These are phyloP conservation scores for Gleditsia sinensis DNA, from an alignment of 306 rosid genomes.

Conservation along the genomic window DNA sequence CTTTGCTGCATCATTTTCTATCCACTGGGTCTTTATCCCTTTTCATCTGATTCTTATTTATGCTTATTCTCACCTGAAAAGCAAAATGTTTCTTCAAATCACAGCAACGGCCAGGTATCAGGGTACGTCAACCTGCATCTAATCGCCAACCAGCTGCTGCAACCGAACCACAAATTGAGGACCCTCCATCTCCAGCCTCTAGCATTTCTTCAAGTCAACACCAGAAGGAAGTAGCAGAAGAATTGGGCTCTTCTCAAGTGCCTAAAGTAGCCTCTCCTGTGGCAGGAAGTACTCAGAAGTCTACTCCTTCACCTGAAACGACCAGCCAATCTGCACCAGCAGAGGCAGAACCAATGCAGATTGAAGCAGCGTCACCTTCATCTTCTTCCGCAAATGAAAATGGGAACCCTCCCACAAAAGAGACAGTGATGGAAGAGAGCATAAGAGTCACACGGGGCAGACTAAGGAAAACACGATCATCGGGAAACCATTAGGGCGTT, in stretches of 20 bases:
- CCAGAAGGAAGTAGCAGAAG: constrained; percentile 65
- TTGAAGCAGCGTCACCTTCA: constrained; percentile 40
- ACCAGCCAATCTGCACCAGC: constrained; percentile 43
- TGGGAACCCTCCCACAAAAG: constrained; percentile 48
- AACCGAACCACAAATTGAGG: constrained; percentile 47
- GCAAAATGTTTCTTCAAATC: constrained; percentile 29
- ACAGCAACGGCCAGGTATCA: constrained; percentile 62
- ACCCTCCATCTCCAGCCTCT: constrained; percentile 68
- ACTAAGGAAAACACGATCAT: constrained; percentile 61
- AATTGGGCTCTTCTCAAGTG: constrained; percentile 47
- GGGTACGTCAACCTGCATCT: constrained; percentile 47
- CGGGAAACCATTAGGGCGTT: constrained; percentile 38
- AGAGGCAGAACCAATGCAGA: constrained; percentile 52
- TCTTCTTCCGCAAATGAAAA: constrained; percentile 48
- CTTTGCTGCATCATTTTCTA: constrained; percentile 16
- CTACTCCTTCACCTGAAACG: constrained; percentile 43
- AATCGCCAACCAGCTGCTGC: constrained; percentile 42
- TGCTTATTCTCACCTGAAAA: neutral
- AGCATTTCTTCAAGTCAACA: constrained; percentile 64
- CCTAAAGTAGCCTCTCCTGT: constrained; percentile 44
- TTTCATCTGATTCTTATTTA: neutral
- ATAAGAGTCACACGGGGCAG: constrained; percentile 44
- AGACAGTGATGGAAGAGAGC: constrained; percentile 51
- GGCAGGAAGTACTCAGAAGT: constrained; percentile 42
- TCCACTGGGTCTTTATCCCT: neutral